A percentile compares a stretch with the other conserved stretches of the same genome.
phyloP scores from a whole-genome alignment of 805 yeast genomes.

The Candida quercuum region DNA sequence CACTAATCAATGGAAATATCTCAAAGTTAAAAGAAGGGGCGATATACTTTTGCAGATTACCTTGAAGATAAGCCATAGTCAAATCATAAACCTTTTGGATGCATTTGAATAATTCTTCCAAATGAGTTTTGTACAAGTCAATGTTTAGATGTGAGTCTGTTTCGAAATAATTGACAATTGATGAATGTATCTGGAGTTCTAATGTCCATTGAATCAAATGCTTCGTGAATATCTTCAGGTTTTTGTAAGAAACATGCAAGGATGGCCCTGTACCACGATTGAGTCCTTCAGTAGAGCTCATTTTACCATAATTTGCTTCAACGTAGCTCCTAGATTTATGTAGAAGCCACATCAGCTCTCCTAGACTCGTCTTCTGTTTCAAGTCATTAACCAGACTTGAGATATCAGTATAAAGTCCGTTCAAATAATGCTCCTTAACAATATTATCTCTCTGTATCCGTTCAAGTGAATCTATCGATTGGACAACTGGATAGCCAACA shows the following conservation, averaged over 20 bases:
- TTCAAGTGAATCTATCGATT: slow-evolving; percentile 10
- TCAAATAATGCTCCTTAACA: slow-evolving; percentile 1
- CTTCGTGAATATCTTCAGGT: no score
- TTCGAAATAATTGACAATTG: no score
- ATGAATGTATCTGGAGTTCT: neutral
- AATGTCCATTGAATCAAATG: no score
- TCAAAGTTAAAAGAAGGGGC: slow-evolving; percentile 8
- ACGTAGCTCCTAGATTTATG: slow-evolving; percentile 8
- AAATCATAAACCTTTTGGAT: slow-evolving; percentile 8
- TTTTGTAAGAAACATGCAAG: no score
- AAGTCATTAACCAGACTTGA: slow-evolving; percentile 10
- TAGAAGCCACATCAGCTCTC: slow-evolving; percentile 3
- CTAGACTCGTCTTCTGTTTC: no score
- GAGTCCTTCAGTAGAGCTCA: neutral
- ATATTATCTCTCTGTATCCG: slow-evolving; percentile 9
- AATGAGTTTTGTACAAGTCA: no score
- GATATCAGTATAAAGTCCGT: slow-evolving; percentile 6
- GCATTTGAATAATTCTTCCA: neutral
- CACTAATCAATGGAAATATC: slow-evolving; percentile 9
- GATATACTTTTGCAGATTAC: slow-evolving; percentile 5
- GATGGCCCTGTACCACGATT: neutral
- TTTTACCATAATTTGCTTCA: slow-evolving; percentile 5
- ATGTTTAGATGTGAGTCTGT: no score
- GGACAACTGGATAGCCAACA: slow-evolving; percentile 12
- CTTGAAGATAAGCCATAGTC: slow-evolving; percentile 7